A percentile compares a stretch with the other conserved stretches of the same genome.
Evolutionary conservation across 306 rosid species (phyloP).

Genomic region (Cotoneaster glaucophyllus): DNA sequence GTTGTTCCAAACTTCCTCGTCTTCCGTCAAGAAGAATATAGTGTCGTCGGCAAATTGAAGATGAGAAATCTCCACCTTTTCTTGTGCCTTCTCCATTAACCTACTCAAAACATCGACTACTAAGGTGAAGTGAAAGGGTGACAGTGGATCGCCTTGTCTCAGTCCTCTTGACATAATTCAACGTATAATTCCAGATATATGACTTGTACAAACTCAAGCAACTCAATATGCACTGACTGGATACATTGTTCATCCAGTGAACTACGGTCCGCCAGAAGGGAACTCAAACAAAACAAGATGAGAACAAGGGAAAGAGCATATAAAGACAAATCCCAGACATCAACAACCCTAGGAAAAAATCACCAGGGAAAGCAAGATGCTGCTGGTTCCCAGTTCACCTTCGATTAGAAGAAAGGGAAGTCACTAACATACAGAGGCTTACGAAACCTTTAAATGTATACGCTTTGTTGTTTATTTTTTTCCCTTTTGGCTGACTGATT

Average conservation of each 20-base stretch:
- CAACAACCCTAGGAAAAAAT: background rate
- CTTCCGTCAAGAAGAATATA: too few species aligned
- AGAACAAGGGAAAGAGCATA: background rate
- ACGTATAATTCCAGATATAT: background rate
- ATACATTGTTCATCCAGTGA: background rate
- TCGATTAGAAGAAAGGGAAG: background rate
- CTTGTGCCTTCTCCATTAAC: too few species aligned
- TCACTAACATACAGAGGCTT: background rate
- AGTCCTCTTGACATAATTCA: background rate
- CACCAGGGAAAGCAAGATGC: background rate
- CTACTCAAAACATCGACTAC: too few species aligned
- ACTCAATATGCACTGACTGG: background rate
- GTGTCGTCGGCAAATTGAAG: too few species aligned
- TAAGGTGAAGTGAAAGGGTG: too few species aligned
- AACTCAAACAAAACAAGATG: background rate
- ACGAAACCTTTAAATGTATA: background rate
- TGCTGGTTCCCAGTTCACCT: background rate
- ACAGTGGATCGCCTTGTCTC: too few species aligned
- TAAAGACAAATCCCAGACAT: background rate
- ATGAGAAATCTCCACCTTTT: too few species aligned
- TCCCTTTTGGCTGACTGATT: background rate
- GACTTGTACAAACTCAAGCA: background rate
- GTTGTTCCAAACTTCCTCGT: too few species aligned
- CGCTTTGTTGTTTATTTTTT: background rate
- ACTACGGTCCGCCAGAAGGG: background rate